Evolutionary conservation across 1,139 yeast species (phyloP).

Genomic region (Nakaseomyces nivariensis): DNA sequence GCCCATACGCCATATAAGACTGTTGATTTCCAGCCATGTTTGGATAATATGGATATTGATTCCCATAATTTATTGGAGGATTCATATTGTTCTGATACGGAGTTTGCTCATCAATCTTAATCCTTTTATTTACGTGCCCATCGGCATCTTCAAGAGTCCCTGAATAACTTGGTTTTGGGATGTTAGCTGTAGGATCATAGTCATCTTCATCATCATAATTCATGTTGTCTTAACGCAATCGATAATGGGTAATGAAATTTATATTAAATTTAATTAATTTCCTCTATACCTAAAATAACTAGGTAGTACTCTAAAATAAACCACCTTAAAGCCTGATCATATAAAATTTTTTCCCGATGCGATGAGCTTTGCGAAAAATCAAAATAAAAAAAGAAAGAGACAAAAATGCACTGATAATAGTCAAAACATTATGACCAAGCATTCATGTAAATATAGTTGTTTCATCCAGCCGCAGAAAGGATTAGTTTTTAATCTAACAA

Average conservation of each 20-base stretch:
- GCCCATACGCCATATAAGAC: neutral
- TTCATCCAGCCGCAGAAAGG: too few species aligned
- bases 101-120: neutral
- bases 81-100: neutral
- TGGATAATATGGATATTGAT: neutral
- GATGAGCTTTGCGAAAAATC: too few species aligned
- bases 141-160: constrained; percentile 12
- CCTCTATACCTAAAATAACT: too few species aligned
- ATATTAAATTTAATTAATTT: neutral
- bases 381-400: neutral
- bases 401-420: neutral
- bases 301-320: neutral
- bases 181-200: neutral
- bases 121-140: neutral
- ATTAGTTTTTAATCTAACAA: constrained; percentile 24
- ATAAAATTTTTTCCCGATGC: neutral
- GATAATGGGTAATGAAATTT: neutral
- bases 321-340: too few species aligned
- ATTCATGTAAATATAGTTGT: too few species aligned
- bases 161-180: constrained; percentile 25
- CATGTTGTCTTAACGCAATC: neutral
- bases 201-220: constrained; percentile 1
- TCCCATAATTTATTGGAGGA: neutral
- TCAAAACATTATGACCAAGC: too few species aligned
- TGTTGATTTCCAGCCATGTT: neutral